These are phyloP conservation scores for Ustilago nuda DNA, from an alignment of 1,284 basidiomycete species.

Conservation along the genomic window DNA sequence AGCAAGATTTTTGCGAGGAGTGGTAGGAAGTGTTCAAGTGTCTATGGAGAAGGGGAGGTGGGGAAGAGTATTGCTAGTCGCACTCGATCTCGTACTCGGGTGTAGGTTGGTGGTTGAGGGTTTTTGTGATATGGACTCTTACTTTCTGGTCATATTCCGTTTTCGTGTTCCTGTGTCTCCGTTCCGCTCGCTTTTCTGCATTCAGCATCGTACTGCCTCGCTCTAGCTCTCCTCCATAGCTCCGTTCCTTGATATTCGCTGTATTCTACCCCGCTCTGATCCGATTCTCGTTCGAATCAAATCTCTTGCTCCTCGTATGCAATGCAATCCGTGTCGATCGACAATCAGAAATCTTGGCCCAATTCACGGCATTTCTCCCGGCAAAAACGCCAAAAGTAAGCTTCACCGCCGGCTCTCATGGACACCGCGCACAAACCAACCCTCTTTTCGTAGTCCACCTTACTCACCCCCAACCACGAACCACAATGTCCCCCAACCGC, in stretches of 20 bases:
- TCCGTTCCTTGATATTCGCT: not conserved
- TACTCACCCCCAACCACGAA: too few species aligned
- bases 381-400: too few species aligned
- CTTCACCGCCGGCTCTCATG: too few species aligned
- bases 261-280: not conserved
- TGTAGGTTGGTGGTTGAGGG: not conserved
- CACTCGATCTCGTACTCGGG: constrained; percentile 38
- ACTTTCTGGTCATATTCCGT: not conserved
- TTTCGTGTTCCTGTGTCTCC: not conserved
- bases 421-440: too few species aligned
- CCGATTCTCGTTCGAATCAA: too few species aligned
- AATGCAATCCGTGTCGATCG: too few species aligned
- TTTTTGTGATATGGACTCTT: not conserved
- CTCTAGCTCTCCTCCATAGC: too few species aligned
- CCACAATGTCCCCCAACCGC: too few species aligned
- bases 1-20: constrained; percentile 24
- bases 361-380: too few species aligned
- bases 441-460: too few species aligned
- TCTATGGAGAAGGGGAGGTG: constrained; percentile 4
- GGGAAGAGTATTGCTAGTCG: constrained; percentile 35
- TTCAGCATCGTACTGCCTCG: not conserved
- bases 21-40: constrained; percentile 26
- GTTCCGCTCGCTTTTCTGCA: not conserved
- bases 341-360: too few species aligned
- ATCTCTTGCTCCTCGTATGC: too few species aligned